Base-by-base conservation (phyloP, 306 rosid genomes). In the Vigna mungo region DNA sequence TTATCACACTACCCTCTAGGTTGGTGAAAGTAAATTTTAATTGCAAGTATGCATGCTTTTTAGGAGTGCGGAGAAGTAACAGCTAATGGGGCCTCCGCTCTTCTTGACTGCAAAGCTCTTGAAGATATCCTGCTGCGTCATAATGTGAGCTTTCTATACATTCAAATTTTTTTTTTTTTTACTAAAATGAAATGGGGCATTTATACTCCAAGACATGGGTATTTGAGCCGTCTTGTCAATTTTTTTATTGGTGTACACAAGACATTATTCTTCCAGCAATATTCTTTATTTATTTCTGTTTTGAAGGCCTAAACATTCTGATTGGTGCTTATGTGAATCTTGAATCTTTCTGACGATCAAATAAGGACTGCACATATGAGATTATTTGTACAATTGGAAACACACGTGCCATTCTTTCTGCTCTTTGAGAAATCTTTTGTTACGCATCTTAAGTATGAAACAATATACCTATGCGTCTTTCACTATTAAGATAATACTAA, bases 21-120 rank as follows among this genome's bases (percentile, higher is more conserved):
- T 76, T 55, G 44, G 32, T 43, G 46, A 81, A 32, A 53, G 55
- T 59, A 55, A 55, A 37, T 74, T 66, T 34, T 67, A 65, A 75
- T 55, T 53, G 58, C 46, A 43, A 47, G 74, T 78, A 76, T 27
- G 23, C 34, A 55, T 86, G 52, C 66, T 79, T 48, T 72, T 77
- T 61, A 93, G 97, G 97, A 90, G 8, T 90, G 96, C 79, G 97
- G 97, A 79, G 76, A 78, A 83, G 81, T 90, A 61, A 93, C 97
- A 49, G 78, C 87, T 67, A 81, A 77, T 48, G 97, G 97, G 80
- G 77, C 85, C 79, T 82, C 88, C 69, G 89, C 86, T 52, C 94
- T 93, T 75, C 84, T 89, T 51, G 77, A 83, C 34, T 93, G 96
- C 86, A 77, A 56, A 77, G 96, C 97, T 80, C 89, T 93, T 64